phyloP scores from a whole-genome alignment of 2,329 filamentous ascomycete species.

The Macroventuria anomochaeta region DNA sequence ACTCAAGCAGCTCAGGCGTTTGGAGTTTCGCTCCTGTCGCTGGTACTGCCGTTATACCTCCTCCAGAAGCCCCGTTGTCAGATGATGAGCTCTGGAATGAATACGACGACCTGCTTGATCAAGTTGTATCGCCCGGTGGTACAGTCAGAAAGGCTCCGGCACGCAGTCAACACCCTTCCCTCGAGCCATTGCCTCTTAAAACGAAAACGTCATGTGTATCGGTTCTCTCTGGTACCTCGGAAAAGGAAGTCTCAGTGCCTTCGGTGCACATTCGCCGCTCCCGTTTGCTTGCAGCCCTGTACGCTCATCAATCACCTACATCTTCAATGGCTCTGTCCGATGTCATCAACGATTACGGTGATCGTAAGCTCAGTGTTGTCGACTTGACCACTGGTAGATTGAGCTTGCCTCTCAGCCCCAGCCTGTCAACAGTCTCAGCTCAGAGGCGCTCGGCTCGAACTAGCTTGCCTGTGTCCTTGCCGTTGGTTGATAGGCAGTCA shows the following conservation, averaged over 20 bases:
- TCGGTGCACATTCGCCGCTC: slow-evolving; percentile 57
- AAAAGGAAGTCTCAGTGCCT: slow-evolving; percentile 32
- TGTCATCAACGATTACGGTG: slow-evolving; percentile 59
- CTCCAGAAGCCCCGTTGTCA: slow-evolving; percentile 65
- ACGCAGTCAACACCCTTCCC: slow-evolving; percentile 33
- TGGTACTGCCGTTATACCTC: slow-evolving; percentile 69
- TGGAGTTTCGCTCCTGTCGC: slow-evolving; percentile 63
- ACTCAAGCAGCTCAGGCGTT: slow-evolving; percentile 69
- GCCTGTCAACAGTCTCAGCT: slow-evolving; percentile 38
- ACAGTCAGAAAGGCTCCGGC: slow-evolving; percentile 9
- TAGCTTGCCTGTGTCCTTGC: slow-evolving; percentile 42
- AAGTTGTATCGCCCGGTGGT: slow-evolving; percentile 59
- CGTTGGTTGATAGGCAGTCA: slow-evolving; percentile 41
- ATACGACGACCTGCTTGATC: slow-evolving; percentile 86
- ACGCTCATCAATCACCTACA: slow-evolving; percentile 56
- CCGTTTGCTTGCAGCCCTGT: slow-evolving; percentile 58
- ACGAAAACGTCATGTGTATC: slow-evolving; percentile 29
- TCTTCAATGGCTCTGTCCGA: slow-evolving; percentile 63
- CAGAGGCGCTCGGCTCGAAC: slow-evolving; percentile 43
- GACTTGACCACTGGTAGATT: slow-evolving; percentile 49
- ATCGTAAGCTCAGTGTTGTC: slow-evolving; percentile 48
- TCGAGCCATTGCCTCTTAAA: slow-evolving; percentile 40
- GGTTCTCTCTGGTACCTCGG: slow-evolving; percentile 42
- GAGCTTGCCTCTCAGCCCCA: slow-evolving; percentile 43
- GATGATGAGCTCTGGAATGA: slow-evolving; percentile 96